Percentiles rank a stretch among this genome's conserved stretches.
Conservation (phyloP, 306 rosid species). For the Pachyrhizus erosus region DNA sequence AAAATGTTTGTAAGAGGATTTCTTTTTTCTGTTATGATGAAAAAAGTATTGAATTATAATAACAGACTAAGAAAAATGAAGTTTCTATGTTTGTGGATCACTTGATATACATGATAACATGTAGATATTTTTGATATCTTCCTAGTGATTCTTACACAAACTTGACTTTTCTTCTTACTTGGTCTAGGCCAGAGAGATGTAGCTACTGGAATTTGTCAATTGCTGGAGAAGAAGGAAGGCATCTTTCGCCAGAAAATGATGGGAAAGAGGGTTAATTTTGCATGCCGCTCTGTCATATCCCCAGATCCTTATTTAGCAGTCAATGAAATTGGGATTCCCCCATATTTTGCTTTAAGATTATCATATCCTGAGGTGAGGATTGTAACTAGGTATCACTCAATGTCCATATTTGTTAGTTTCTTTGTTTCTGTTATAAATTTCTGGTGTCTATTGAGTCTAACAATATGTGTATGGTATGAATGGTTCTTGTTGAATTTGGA, state of each 20-base stretch:
- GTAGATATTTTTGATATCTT: constrained; percentile 16
- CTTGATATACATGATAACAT: neutral
- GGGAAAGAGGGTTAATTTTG: constrained; percentile 98
- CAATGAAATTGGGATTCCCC: constrained; percentile 98
- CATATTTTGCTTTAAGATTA: constrained; percentile 81
- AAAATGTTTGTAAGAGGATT: neutral
- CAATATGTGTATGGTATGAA: constrained; percentile 7
- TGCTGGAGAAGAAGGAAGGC: constrained; percentile 97
- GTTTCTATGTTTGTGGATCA: neutral
- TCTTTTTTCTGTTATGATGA: neutral
- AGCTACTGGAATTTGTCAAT: constrained; percentile 79
- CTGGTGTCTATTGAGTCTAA: constrained; percentile 3
- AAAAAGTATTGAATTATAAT: neutral
- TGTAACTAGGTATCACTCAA: constrained; percentile 11
- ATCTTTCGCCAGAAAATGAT: constrained; percentile 98
- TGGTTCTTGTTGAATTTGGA: neutral
- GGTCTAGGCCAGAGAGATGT: constrained; percentile 63
- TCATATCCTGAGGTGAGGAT: constrained; percentile 90
- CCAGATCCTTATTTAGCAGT: constrained; percentile 98
- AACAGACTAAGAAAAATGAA: neutral
- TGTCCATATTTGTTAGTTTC: constrained; percentile 14
- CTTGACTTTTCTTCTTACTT: constrained; percentile 40
- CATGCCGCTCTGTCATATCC: constrained; percentile 97
- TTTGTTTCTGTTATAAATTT: constrained; percentile 27
- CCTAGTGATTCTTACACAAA: constrained; percentile 20